phyloP scores from a whole-genome alignment of 1,284 basidiomycete genomes.

The Afroboletus lepidellus region DNA sequence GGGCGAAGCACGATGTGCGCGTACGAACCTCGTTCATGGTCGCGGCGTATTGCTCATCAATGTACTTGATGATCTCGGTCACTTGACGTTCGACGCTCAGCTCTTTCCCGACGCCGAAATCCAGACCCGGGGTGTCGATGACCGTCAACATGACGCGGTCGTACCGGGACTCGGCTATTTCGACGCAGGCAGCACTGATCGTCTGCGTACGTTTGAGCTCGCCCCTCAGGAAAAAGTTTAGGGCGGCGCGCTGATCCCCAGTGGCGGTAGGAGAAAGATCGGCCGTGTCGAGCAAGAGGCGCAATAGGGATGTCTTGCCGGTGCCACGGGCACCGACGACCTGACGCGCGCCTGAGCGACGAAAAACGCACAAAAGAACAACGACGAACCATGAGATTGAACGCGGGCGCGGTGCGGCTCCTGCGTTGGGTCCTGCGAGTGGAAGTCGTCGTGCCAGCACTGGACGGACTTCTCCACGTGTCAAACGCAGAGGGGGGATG shows the following conservation, averaged over 20 bases:
- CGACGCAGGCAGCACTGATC: conserved; percentile 66
- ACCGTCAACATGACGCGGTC: conserved; percentile 73
- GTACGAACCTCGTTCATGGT: conserved; percentile 75
- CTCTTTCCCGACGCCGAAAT: conserved; percentile 68
- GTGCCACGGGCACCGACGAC: conserved; percentile 77
- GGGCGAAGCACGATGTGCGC: not conserved
- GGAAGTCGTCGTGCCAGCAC: conserved; percentile 40
- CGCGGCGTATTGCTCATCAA: conserved; percentile 76
- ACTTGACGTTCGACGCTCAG: conserved; percentile 75
- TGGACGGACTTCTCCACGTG: conserved; percentile 40
- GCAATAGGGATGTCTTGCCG: conserved; percentile 73
- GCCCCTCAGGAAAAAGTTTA: conserved; percentile 60
- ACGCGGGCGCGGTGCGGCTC: conserved; percentile 65
- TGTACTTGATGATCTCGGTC: conserved; percentile 64
- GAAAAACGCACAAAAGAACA: not conserved
- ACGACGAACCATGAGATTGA: conserved; percentile 76
- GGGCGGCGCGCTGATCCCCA: conserved; percentile 59
- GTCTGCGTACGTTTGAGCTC: conserved; percentile 54
- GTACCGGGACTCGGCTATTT: conserved; percentile 76
- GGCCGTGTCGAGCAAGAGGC: conserved; percentile 70
- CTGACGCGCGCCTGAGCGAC: conserved; percentile 36
- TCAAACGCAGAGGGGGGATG: conserved; percentile 60
- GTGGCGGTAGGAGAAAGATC: conserved; percentile 72
- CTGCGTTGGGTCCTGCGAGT: conserved; percentile 59
- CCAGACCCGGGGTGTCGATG: conserved; percentile 79